Percentiles rank a stretch among this genome's conserved stretches.
Evolutionary conservation across 2,329 filamentous ascomycete species (phyloP).

Genomic region (Seiridium unicorne): DNA sequence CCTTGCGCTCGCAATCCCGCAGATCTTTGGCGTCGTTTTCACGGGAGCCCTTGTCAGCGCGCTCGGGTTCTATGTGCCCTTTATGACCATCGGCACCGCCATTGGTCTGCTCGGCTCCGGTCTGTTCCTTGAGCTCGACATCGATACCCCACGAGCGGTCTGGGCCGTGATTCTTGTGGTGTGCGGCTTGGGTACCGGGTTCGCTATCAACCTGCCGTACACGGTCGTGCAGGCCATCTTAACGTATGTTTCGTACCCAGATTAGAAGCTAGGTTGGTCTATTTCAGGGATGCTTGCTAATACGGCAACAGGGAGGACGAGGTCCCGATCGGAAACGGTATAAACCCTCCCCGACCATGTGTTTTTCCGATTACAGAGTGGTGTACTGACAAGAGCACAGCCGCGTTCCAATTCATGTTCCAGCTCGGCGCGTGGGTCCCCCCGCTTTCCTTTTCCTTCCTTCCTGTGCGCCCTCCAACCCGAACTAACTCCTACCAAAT

Average conservation of each 20-base stretch:
- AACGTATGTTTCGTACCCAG: background rate
- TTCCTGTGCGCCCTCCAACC: background rate
- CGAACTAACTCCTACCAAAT: too few species aligned
- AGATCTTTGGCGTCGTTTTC: background rate
- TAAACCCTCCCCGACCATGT: background rate
- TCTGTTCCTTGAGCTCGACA: conserved; percentile 26
- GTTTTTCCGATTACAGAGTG: background rate
- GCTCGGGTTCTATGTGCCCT: conserved; percentile 13
- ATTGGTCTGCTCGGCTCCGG: conserved; percentile 30
- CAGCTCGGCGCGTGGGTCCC: background rate
- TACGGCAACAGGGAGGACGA: background rate
- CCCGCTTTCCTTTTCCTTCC: background rate
- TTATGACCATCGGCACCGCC: conserved; percentile 33
- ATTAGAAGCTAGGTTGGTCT: background rate
- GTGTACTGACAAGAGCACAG: background rate
- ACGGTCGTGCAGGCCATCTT: conserved; percentile 10
- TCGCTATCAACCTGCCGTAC: conserved; percentile 34
- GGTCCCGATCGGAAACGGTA: background rate
- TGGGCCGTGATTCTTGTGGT: conserved; percentile 40
- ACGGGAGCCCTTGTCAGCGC: background rate
- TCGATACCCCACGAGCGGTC: conserved; percentile 17
- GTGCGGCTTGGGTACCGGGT: conserved; percentile 38
- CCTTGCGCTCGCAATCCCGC: background rate
- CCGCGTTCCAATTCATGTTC: background rate
- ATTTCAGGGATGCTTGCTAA: background rate